Evolutionary conservation across 1,139 yeast genomes (phyloP).

Genomic region (Sugiyamaella pinicola): DNA sequence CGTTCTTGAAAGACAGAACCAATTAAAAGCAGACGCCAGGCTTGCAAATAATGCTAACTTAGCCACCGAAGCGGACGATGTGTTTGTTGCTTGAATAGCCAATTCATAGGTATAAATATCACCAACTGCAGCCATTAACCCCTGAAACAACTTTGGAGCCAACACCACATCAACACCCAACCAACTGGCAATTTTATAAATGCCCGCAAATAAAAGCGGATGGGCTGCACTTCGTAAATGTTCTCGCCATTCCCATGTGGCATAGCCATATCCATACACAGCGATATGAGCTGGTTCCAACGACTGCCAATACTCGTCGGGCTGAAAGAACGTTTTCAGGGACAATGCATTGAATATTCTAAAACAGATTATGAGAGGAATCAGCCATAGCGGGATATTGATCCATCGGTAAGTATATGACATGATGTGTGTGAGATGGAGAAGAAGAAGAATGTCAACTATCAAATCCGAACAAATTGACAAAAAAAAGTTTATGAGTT

Average conservation of each 20-base stretch:
- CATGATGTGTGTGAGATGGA: not conserved
- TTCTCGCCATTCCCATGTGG: slow-evolving; percentile 93
- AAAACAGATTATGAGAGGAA: slow-evolving; percentile 36
- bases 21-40: slow-evolving; percentile 75
- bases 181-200: slow-evolving; percentile 41
- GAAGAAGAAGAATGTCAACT: not conserved
- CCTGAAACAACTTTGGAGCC: slow-evolving; percentile 71
- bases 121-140: slow-evolving; percentile 67
- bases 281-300: slow-evolving; percentile 85
- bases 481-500: no score
- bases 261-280: slow-evolving; percentile 77
- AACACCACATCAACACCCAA: slow-evolving; percentile 36
- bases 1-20: slow-evolving; percentile 78
- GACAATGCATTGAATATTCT: slow-evolving; percentile 66
- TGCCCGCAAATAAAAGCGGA: slow-evolving; percentile 65
- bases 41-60: slow-evolving; percentile 54
- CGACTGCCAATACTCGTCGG: slow-evolving; percentile 94
- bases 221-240: slow-evolving; percentile 77
- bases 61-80: slow-evolving; percentile 27
- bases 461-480: no score
- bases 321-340: slow-evolving; percentile 80
- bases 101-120: slow-evolving; percentile 63
- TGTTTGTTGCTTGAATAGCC: slow-evolving; percentile 37
- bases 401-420: slow-evolving; percentile 4
- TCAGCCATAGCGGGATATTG: slow-evolving; percentile 3